Evolutionary conservation across 108 stramenopile species (phyloP), one percentile per base, ranked within the genome.

Genomic region (Phaeodactylum tricornutum): DNA sequence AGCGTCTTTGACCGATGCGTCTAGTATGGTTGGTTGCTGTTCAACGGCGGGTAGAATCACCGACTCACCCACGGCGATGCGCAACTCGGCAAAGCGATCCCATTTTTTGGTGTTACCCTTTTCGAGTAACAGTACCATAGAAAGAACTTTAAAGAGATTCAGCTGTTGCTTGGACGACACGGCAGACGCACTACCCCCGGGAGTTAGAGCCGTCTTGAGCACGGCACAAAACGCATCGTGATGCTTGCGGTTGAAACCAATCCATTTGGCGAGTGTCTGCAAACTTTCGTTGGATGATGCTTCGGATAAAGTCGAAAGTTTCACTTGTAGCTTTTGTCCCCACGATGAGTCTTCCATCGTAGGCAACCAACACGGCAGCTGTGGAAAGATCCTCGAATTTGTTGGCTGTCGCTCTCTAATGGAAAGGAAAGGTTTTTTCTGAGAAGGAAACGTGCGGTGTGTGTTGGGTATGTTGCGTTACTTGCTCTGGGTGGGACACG

Each of bases 211-310:
- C 17, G 4, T 29, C 11, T 3, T 37, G 11, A 32, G 14, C 6
- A 32, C 47, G 9, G 35, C 21, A 26, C 37, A 20, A 39, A 79
- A 43, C 2, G 21, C 47, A 5, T 41, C 27, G 29, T 50, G 45
- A 43, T 70, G 67, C 42, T 69, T 72, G 15, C 68, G 66, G 57
- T 73, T 72, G 59, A 79, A 79, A 0, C 29, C 53, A 33, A 79
- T 60, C 72, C 72, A 79, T 36, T 69, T 64, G 21, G 68, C 64
- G 17, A 70, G 12, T 5, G 77, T 70, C 55, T 66, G 68, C 14
- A 79, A 57, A 17, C 68, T 61, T 53, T 79, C 77, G 37, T 67
- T 67, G 24, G 59, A 67, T 7, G 75, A 64, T 5, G 35, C 59
- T 38, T 70, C 69, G 1, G 63, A 51, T 29, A 69, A 41, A 0